Evolutionary conservation across 192 early-diverging fungal genomes (phyloP), one percentile per base, ranked within the genome.

Genomic region (Backusella australiensis): DNA sequence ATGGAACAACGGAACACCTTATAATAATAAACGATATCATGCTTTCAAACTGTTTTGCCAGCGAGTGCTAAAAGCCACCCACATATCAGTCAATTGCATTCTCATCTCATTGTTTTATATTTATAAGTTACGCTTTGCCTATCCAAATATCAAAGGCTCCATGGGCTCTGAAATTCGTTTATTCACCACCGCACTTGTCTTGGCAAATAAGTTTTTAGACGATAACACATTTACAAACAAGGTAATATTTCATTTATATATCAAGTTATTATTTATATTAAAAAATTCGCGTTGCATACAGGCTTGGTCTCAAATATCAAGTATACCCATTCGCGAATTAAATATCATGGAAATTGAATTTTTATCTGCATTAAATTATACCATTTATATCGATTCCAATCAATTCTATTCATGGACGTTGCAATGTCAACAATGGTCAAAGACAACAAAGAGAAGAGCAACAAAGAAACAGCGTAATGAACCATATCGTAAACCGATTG

Each of bases 181-280:
- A 46, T 93, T 97, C 77, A 92, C 94, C 6, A 93, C 92, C 23
- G 91, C 94, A 34, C 85, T 97, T 42, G 92, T 95, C 85, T 85
- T 95, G 1, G 90, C 93, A 65, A 95, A 93, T 84, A 97, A 97
- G 76, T 91, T 89, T 77, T 83, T 95, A 35, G 90, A 94, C 75
- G 96, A 97, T 81, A 96, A 96, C 79, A 96, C 94, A 66, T 97
- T 94, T 75, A 92, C 96, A 7, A 95, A 94, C 78, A 89, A 92
- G 76, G 78, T 79, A 75, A 79, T 21, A 12, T 63, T 12, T 69
- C 19, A 23, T 36, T 29, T 21, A 11, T 21, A 19, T 23, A 38
- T 71, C 42, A 32, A 32, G 32, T 32, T 39, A 39, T 39, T 39
- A 39, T 39, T 39, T 44, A 44, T 44, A 44, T 17, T 44, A 44